Conservation (phyloP, 164 flowering plant species). For the Magnolia officinalis region DNA sequence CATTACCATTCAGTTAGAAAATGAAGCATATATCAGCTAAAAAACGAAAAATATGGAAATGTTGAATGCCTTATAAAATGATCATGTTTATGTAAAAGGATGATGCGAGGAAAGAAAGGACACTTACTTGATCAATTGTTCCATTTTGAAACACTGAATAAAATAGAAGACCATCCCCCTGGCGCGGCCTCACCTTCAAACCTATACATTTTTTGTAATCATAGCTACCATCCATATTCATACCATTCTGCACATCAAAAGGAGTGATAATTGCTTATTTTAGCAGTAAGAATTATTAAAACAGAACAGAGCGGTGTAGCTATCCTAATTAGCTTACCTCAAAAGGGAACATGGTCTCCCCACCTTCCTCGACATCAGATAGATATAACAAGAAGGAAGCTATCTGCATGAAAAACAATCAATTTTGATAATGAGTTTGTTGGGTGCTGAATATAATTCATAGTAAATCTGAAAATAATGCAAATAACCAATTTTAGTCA, state of each 20-base stretch:
- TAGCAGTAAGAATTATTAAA: neutral
- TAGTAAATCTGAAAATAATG: neutral
- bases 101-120: neutral
- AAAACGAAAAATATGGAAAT: neutral
- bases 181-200: constrained; percentile 82
- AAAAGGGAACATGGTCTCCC: constrained; percentile 19
- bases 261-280: constrained; percentile 17
- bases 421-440: neutral
- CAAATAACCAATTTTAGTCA: neutral
- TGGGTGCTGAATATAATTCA: neutral
- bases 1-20: neutral
- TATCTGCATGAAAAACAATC: constrained; percentile 22
- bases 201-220: constrained; percentile 69
- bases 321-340: constrained; percentile 10
- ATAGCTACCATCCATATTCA: constrained; percentile 48
- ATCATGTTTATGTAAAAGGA: neutral
- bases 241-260: constrained; percentile 53
- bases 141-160: constrained; percentile 80
- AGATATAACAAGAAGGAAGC: constrained; percentile 20
- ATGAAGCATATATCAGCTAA: neutral
- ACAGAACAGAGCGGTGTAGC: neutral
- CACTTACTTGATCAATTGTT: constrained; percentile 74
- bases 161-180: constrained; percentile 87
- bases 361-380: constrained; percentile 17
- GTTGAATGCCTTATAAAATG: neutral